Conservation (phyloP, 164 flowering plant species). For the Saururus chinensis region DNA sequence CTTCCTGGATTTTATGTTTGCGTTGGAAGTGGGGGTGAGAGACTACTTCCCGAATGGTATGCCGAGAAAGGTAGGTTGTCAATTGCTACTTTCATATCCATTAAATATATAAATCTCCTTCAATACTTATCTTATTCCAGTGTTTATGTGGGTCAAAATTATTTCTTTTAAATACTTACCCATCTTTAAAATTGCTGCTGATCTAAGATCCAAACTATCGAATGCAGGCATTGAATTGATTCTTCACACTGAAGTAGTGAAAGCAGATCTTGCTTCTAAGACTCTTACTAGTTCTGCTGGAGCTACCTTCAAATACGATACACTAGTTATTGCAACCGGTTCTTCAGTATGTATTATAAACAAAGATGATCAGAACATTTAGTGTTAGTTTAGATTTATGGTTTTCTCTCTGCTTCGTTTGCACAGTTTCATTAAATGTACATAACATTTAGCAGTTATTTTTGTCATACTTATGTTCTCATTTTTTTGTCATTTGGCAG, state of each 20-base stretch:
- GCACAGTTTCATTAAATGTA: too few species aligned
- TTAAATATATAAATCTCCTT: too few species aligned
- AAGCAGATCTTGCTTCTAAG: constrained; percentile 84
- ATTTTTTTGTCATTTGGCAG: constrained; percentile 23
- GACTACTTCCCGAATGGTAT: constrained; percentile 25
- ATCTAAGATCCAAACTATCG: constrained; percentile 3
- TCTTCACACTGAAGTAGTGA: constrained; percentile 77
- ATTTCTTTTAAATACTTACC: too few species aligned
- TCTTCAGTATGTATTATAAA: constrained; percentile 31
- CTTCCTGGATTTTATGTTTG: constrained; percentile 27
- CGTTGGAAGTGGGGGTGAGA: constrained; percentile 26
- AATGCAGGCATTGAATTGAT: constrained; percentile 77
- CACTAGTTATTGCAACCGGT: constrained; percentile 10
- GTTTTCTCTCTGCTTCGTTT: background rate
- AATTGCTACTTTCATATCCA: background rate
- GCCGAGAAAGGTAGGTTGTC: constrained; percentile 12
- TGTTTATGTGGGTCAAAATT: background rate
- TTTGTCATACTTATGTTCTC: background rate
- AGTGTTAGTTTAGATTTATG: background rate
- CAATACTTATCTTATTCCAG: background rate
- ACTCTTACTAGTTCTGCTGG: constrained; percentile 63
- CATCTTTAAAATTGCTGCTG: background rate
- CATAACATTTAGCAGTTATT: too few species aligned
- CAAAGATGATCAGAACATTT: background rate
- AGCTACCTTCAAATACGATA: constrained; percentile 55